Evolutionary conservation across 495 filamentous ascomycete species (phyloP).

Genomic region (Antarctomyces pellizariae): DNA sequence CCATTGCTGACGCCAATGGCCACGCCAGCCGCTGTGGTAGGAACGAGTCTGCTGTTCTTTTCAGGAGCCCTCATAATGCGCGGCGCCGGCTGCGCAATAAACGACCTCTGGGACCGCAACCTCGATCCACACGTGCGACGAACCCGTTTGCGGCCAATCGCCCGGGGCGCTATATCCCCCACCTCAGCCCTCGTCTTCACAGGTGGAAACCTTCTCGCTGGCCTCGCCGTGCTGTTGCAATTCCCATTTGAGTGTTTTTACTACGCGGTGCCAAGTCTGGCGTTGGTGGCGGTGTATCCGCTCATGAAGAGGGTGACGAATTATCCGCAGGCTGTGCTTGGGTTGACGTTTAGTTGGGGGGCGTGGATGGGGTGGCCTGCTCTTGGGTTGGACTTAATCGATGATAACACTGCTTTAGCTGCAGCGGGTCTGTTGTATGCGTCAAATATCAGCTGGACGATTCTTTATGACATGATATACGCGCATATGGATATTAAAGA

Average conservation of each 20-base stretch:
- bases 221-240: conserved; percentile 61
- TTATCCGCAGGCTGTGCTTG: conserved; percentile 83
- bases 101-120: conserved; percentile 90
- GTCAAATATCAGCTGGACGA: conserved; percentile 81
- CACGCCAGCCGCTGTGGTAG: conserved; percentile 27
- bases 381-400: conserved; percentile 56
- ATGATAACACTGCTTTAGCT: conserved; percentile 35
- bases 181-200: conserved; percentile 59
- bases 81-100: conserved; percentile 92
- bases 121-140: conserved; percentile 78
- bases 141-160: conserved; percentile 73
- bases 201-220: conserved; percentile 54
- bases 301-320: conserved; percentile 84
- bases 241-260: conserved; percentile 67
- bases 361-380: conserved; percentile 94
- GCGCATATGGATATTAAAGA: conserved; percentile 97
- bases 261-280: conserved; percentile 68
- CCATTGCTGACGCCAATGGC: conserved; percentile 35
- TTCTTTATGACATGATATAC: conserved; percentile 97
- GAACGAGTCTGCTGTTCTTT: conserved; percentile 59
- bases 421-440: conserved; percentile 56
- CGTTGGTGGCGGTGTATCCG: conserved; percentile 67
- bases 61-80: conserved; percentile 84
- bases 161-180: conserved; percentile 59
- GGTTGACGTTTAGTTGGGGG: conserved; percentile 90